Evolutionary conservation across 177 flowering plant species (phyloP), one percentile per base, ranked within the genome.

Genomic region (Vitis hybrid): DNA sequence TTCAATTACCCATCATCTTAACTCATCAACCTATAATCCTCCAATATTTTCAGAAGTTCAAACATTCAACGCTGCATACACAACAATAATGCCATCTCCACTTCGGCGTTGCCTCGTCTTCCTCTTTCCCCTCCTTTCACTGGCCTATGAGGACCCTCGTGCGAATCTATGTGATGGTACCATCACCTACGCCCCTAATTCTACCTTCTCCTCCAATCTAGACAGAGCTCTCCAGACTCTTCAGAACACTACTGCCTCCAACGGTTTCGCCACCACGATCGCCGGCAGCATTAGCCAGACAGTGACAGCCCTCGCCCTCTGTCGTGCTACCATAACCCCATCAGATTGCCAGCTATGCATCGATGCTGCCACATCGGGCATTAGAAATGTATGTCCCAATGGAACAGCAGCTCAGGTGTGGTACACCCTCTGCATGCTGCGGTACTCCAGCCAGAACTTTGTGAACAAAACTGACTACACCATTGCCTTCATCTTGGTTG

Each of bases 151-250:
- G 8, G 45, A 39, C 45, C 45, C 45, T 39, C 45, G 45, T 39
- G 8, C 7, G 8, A 39, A 7, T 39, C 45, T 39, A 26, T 51
- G 57, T 32, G 52, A 18, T 12, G 19, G 3, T 56, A 15, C 13
- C 18, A n/a, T 32, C 32, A 30, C 51, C n/a, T 56, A 67, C 45
- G 34, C 70, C 14, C 13, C 62, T 15, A 39, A 67, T 17, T 67
- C 70, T 30, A 55, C 51, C 51, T 67, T 67, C 70, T 67, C 61
- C 15, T 26, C 51, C 51, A 56, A 56, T 50, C 70, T 55, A 3
- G 26, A 23, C 18, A 48, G 4, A 39, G 70, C 70, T 26, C 60
- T 67, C 7, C 12, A 67, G 9, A 30, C 3, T 19, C 50, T 67
- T 15, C 54, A 11, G 51, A 67, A 67, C 61, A 32, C 55, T 26